Base-by-base conservation (phyloP, 2,329 filamentous ascomycete species). In the Fusarium caatingaense region DNA sequence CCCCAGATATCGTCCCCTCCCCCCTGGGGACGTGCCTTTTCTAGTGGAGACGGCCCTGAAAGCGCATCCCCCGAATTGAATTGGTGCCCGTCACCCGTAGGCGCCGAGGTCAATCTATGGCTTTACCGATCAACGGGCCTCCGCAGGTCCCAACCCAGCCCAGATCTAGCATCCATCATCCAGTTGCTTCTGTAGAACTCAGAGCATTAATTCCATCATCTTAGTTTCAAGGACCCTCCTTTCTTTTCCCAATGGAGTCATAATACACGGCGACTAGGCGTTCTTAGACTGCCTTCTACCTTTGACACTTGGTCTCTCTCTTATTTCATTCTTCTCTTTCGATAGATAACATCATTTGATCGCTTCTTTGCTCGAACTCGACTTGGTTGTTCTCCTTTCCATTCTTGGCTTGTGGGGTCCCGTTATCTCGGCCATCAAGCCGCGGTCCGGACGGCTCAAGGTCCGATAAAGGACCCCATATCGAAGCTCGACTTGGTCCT, bases 351-450 rank as follows among this genome's bases (percentile, higher is more conserved):
- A 53, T 53, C 53, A 44, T 59, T 51, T 50, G 47, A 64, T 55
- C 42, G 9, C 21, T 48, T 42, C 9, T 56, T 44, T 34, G 44
- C 25, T 46, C 42, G 21, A 46, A 37, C 25, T 53, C 56, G 34
- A 54, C 37, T 44, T 41, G 53, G 15, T 53, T 56, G 45, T 60
- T 48, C 56, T 60, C 47, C 56, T 56, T 56, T 57, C 60, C 60
- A 49, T 45, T 59, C 67, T 46, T 55, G 54, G 48, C 47, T 58
- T 68, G 69, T 72, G 73, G 73, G 73, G 72, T 66, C 50, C 62
- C 61, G 47, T 71, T 64, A 66, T 71, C 71, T 75, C 71, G 71
- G 71, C 60, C 72, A 75, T 49, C 69, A 74, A 75, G 69, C 73
- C 73, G 73, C 69, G 73, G 69, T 70, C 69, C 73, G 64, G 69